Evolutionary conservation across 257 asterid species (phyloP).

Genomic region (Primulina eburnea): DNA sequence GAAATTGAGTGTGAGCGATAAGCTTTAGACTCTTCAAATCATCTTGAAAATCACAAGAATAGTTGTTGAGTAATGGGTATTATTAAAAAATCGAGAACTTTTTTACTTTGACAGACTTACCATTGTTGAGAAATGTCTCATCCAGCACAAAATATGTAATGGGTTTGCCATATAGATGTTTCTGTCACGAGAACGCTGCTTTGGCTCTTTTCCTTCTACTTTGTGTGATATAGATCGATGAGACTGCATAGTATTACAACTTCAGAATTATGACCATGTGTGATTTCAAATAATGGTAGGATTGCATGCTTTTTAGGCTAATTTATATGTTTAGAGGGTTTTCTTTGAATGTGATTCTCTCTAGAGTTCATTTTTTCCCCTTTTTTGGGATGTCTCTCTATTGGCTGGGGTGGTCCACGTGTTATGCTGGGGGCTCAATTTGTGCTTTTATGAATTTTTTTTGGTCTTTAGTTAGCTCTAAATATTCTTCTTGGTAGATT

Average conservation of each 20-base stretch:
- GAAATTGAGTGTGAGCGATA: not conserved
- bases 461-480: conserved; percentile 16
- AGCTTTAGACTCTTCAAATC: not conserved
- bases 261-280: not conserved
- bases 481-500: conserved; percentile 46
- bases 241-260: not conserved
- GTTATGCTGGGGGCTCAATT: conserved; percentile 5
- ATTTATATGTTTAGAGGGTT: not conserved
- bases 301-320: not conserved
- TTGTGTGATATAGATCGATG: too few relatives aligned
- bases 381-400: not conserved
- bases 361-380: not conserved
- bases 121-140: not conserved
- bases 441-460: not conserved
- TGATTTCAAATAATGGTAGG: not conserved
- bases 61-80: not conserved
- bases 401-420: conserved; percentile 11
- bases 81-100: too few relatives aligned
- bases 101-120: not conserved
- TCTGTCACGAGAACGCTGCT: not conserved
- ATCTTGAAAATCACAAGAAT: too few relatives aligned
- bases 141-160: not conserved
- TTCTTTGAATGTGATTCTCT: not conserved
- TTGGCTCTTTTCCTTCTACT: not conserved
- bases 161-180: not conserved